Evolutionary conservation across 164 flowering plant species (phyloP), one percentile per base, ranked within the genome.

Genomic region (Aristolochia contorta): DNA sequence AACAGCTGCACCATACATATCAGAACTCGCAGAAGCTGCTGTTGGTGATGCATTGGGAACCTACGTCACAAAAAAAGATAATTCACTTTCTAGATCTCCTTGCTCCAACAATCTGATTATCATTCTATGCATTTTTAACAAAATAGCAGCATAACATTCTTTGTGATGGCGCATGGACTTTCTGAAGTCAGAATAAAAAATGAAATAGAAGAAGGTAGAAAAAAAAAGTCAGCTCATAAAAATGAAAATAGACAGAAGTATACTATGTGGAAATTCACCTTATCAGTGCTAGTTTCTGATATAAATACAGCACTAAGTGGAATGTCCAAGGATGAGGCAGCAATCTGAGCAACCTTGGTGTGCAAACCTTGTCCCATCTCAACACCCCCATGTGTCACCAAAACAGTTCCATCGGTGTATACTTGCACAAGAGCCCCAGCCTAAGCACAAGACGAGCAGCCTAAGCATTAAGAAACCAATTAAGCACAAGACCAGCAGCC

Each of bases 331-430:
- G 91, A 77, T 56, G 97, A 88, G 47, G 99, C 99, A 63, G 99
- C 97, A 71, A 94, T 67, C 63, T 94, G 99, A 54, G 99, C 96
- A 71, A 94, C 80, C 75, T 94, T 94, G 59, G 99, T 90, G 76
- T 94, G 99, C 61, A 94, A 75, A 64, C 99, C 97, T 81, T 94
- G 99, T 43, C 99, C 99, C 99, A 91, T 94, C 73, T 94, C 99
- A 45, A 94, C 97, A 59, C 99, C 99, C 45, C 99, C 99, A 75
- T 94, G 99, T 22, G 99, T 86, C 61, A 94, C 99, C 65, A 94
- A 69, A 65, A 94, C 93, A 61, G 99, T 88, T 57, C 97, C 97
- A 75, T 94, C 99, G 20, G 95, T 94, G 68, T 91, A 91, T 24
- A 94, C 96, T 65, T 94, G 87, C 71, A 94, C 97, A 59, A 94